Conservation (phyloP, 2,329 filamentous ascomycete genomes). For the Venturia pyrina region DNA sequence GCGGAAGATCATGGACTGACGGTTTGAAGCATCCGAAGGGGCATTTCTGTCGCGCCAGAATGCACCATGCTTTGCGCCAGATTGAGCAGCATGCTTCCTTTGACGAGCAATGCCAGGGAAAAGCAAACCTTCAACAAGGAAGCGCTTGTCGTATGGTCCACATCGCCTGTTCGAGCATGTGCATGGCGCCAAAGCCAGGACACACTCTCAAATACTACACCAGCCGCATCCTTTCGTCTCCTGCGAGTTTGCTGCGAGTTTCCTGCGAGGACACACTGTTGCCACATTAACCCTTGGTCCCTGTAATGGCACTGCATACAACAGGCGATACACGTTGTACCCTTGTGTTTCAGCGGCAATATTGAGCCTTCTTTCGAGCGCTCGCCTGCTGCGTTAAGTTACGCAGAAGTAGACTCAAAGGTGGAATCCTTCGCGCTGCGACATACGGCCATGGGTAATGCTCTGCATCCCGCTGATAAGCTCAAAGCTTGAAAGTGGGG, state of each 20-base stretch:
- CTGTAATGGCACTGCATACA: neutral
- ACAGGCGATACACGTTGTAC: neutral
- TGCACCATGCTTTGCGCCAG: neutral
- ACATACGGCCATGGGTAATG: neutral
- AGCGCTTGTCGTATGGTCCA: neutral
- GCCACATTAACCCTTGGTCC: neutral
- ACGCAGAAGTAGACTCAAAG: too few species aligned
- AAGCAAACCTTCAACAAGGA: neutral
- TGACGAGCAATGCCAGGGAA: neutral
- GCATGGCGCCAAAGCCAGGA: neutral
- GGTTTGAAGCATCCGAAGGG: neutral
- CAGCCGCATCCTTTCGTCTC: neutral
- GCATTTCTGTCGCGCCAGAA: too few species aligned
- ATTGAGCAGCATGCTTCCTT: neutral
- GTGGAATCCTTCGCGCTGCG: neutral
- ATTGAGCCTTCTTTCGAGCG: neutral
- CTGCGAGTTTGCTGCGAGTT: too few species aligned
- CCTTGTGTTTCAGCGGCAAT: constrained; percentile 1
- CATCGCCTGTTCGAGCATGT: neutral
- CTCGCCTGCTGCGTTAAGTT: constrained; percentile 1
- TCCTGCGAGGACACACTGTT: neutral
- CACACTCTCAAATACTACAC: neutral
- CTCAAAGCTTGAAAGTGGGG: neutral
- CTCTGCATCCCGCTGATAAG: neutral
- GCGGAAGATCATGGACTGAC: neutral